Conservation (phyloP, 2,329 filamentous ascomycete genomes). For the Botrytis paeoniae region DNA sequence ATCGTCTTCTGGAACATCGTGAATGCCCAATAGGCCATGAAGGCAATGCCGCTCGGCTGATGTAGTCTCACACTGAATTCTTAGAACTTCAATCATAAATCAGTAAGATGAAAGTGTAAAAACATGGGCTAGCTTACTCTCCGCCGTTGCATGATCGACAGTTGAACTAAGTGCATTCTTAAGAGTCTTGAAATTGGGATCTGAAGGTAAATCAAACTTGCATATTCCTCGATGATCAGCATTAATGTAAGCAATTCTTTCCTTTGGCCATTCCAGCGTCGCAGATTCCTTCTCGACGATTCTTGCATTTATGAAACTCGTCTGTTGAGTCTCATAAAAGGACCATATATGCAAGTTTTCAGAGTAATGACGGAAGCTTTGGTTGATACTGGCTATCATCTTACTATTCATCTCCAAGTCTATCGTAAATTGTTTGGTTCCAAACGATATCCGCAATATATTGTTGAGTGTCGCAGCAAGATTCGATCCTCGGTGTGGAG, state of each 20-base stretch:
- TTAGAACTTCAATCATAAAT: not conserved
- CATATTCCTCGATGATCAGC: slow-evolving; percentile 40
- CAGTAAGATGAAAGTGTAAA: not conserved
- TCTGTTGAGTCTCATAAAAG: slow-evolving; percentile 37
- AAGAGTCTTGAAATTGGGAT: slow-evolving; percentile 29
- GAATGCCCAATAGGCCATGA: not conserved
- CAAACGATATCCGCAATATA: slow-evolving; percentile 36
- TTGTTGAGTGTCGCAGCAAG: slow-evolving; percentile 40
- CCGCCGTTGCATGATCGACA: slow-evolving; percentile 28
- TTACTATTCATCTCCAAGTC: slow-evolving; percentile 42
- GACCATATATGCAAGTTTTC: slow-evolving; percentile 40
- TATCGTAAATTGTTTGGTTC: slow-evolving; percentile 40
- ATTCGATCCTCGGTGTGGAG: slow-evolving; percentile 44
- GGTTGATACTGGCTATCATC: slow-evolving; percentile 43
- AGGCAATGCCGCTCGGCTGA: not conserved
- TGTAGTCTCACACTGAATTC: not conserved
- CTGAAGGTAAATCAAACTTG: slow-evolving; percentile 35
- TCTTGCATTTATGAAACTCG: slow-evolving; percentile 19
- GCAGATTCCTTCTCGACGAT: slow-evolving; percentile 35
- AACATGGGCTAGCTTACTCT: not conserved
- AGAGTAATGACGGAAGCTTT: slow-evolving; percentile 44
- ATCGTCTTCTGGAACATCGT: not conserved
- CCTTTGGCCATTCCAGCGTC: slow-evolving; percentile 34
- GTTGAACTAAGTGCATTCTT: slow-evolving; percentile 23
- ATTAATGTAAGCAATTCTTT: slow-evolving; percentile 27